Base-by-base conservation (phyloP, 1,284 basidiomycete genomes). In the Athelia sp. region DNA sequence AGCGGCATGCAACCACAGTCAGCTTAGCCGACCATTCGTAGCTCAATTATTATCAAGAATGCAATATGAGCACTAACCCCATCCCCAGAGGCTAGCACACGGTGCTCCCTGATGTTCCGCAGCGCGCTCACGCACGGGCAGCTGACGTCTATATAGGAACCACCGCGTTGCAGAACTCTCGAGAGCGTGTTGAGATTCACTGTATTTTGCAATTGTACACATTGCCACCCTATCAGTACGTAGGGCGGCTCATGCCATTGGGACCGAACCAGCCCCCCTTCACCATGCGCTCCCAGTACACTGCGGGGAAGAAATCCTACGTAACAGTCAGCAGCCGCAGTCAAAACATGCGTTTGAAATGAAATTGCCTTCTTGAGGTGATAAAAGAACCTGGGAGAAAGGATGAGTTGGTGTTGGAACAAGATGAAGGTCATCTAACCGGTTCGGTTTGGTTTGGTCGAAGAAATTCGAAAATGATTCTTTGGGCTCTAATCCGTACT, bases 401-500 rank as follows among this genome's bases (percentile, higher is more conserved):
- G 50, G 22, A 38, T 46, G 47, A 22, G 32, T 26, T 55, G 29
- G 50, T 50, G 32, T 38, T 43, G 47, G 45, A 48, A 50, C 15
- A 43, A 31, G 45, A 40, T 40, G 6, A 59, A 72, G 49, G 50
- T 29, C 6, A 13, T 29, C 26, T 29, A 6, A 82, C 84, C 79
- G 75, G 53, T 79, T 73, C 58, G 74, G 87, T 51, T 76, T 79
- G 43, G 74, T 67, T 70, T 96, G 93, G 64, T 95, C 78, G 50
- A 91, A 69, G 53, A 78, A 68, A 6, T 66, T 58, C 21, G 79
- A 70, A 62, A 97, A 97, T 0, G 90, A 82, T 72, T 98, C 96
- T 57, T 93, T 87, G 3, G 93, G 90, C 63, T 84, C 78, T 6
- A 83, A 69, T 24, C 89, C 93, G 66, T 98, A 98, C 66, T 84